Conservation (phyloP, 441 rosid species). For the Monsonia emarginata region DNA sequence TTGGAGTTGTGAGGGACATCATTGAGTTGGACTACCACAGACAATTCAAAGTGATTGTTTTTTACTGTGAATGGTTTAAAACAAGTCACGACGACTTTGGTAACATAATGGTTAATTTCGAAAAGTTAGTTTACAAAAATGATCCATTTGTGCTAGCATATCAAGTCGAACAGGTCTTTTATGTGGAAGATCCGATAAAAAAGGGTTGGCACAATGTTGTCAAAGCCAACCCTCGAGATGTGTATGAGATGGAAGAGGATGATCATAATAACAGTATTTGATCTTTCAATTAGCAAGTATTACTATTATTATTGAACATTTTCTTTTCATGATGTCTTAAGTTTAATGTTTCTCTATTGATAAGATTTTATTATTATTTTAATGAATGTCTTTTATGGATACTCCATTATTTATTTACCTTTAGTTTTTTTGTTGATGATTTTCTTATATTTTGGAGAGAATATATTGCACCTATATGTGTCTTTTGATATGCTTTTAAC, state of each 20-base stretch:
- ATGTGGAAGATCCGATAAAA: neutral
- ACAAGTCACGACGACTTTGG: neutral
- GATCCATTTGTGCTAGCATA: neutral
- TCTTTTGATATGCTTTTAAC: too few species aligned
- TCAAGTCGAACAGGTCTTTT: neutral
- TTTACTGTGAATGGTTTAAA: neutral
- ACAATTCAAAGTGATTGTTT: neutral
- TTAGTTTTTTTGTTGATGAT: too few species aligned
- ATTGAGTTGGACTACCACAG: neutral
- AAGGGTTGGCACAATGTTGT: neutral
- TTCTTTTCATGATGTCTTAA: too few species aligned
- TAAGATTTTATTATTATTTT: too few species aligned
- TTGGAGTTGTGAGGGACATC: neutral
- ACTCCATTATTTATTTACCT: too few species aligned
- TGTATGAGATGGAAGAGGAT: neutral
- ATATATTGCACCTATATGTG: too few species aligned
- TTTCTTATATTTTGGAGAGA: too few species aligned
- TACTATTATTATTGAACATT: too few species aligned
- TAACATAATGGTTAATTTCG: neutral
- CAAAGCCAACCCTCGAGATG: neutral
- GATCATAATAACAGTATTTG: neutral
- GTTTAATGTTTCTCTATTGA: too few species aligned
- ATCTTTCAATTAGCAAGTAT: too few species aligned
- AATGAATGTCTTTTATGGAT: too few species aligned
- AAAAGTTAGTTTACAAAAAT: neutral